phyloP scores from a whole-genome alignment of 2,329 filamentous ascomycete genomes.

The Chrysosporium keratinophilum region DNA sequence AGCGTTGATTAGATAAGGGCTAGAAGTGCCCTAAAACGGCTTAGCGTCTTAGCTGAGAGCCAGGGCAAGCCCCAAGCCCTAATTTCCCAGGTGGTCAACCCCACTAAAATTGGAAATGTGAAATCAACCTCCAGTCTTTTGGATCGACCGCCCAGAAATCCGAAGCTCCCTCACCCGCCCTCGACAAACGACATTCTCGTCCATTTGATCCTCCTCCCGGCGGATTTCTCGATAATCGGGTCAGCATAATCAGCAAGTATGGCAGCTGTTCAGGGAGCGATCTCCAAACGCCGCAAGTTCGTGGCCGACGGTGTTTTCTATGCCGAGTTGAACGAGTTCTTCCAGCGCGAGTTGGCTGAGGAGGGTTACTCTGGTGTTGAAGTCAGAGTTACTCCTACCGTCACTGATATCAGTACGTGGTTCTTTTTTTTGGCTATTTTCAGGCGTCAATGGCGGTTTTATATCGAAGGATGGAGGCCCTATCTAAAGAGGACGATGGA shows the following conservation, averaged over 20 bases:
- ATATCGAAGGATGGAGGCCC: background rate
- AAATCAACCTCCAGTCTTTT: conserved; percentile 15
- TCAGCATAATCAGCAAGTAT: conserved; percentile 35
- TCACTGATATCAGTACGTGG: conserved; percentile 85
- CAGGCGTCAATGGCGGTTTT: conserved; percentile 12
- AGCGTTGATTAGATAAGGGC: background rate
- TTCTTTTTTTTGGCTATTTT: conserved; percentile 14
- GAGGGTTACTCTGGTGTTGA: conserved; percentile 99
- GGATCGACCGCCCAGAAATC: background rate
- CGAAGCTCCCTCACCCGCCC: conserved; percentile 7
- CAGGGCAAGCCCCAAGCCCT: conserved; percentile 28
- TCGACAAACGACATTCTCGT: conserved; percentile 8
- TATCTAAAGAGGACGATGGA: conserved; percentile 6
- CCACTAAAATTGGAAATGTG: conserved; percentile 27
- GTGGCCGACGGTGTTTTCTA: conserved; percentile 99
- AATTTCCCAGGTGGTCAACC: conserved; percentile 29
- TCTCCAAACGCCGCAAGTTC: conserved; percentile 56
- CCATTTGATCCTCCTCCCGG: conserved; percentile 5
- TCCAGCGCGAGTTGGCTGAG: conserved; percentile 99
- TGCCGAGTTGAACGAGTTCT: conserved; percentile 99
- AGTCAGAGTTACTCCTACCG: conserved; percentile 98
- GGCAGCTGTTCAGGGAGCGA: conserved; percentile 43
- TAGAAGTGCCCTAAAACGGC: background rate
- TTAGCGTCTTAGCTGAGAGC: background rate
- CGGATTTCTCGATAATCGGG: conserved; percentile 11